Base-by-base conservation (phyloP, 441 rosid genomes). In the Kokia cookei region DNA sequence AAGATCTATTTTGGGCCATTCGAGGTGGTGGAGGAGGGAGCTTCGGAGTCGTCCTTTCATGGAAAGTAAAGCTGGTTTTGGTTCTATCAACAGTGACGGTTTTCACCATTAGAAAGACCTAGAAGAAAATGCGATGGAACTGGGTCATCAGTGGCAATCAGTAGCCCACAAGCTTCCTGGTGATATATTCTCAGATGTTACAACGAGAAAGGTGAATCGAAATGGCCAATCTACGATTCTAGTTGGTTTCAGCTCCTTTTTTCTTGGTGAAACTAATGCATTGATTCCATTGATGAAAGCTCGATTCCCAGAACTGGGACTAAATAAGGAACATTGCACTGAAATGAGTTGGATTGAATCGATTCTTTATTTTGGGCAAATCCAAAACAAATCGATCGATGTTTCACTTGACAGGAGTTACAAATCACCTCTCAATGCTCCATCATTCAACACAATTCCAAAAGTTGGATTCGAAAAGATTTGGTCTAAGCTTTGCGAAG, bases 11-110 rank as follows among this genome's bases (percentile, higher is more conserved):
- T 40, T 64, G 68, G 68, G 68, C 68, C 27, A 64, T 64, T 10
- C 50, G 68, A 37, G 68, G 68, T 9, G 68, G 68, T n/a, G 68
- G 68, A 40, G 68, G 68, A 2, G 68, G 68, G 10, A 64, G 50
- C 68, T 64, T 64, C 19, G 68, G 68, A 8, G 11, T 64, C 26
- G 29, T 64, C 11, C 13, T 64, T 9, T 66, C 89, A 0, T 85
- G 85, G 85, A 83, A 85, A 70, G 73, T 81, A 5, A 78, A 83
- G n/a, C 63, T 83, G 47, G 86, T 85, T 65, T 69, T 60, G 0
- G 65, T 77, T 5, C 86, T 84, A 0, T 45, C 47, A 42, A 78
- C 48, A 9, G 78, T 85, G 10, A 85, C 88, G 0, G 82, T 79
- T 22, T 85, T 78, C 71, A 67, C 69, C 2, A 62, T 78, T 0